phyloP scores from a whole-genome alignment of 2,329 filamentous ascomycete species.

The Sclerotinia glacialis region DNA sequence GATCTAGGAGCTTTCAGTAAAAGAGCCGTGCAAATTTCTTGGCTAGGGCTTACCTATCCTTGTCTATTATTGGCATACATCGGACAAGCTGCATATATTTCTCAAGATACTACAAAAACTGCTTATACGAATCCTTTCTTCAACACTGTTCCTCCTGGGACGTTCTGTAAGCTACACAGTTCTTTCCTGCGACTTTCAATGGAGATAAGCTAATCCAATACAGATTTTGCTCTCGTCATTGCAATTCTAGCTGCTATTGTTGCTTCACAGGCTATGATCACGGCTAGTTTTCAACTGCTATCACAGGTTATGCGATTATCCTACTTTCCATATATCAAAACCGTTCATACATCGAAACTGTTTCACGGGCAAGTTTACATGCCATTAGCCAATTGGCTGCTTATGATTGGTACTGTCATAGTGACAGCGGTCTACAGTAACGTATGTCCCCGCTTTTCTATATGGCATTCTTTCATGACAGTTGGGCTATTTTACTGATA shows the following conservation, averaged over 20 bases:
- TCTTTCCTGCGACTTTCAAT: not conserved
- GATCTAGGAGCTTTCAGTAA: conserved; percentile 73
- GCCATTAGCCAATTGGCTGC: conserved; percentile 71
- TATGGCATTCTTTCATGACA: not conserved
- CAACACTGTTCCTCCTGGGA: conserved; percentile 64
- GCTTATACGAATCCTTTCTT: conserved; percentile 74
- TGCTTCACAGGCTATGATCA: conserved; percentile 76
- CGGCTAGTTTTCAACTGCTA: conserved; percentile 66
- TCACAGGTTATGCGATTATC: conserved; percentile 65
- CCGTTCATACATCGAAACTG: conserved; percentile 65
- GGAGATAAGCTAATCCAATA: not conserved
- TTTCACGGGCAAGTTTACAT: conserved; percentile 78
- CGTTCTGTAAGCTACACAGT: conserved; percentile 47
- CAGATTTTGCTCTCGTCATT: conserved; percentile 61
- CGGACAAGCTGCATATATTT: conserved; percentile 73
- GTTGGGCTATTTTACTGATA: conserved; percentile 8
- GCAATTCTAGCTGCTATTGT: conserved; percentile 71
- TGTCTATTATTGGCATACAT: conserved; percentile 51
- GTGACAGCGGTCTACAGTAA: conserved; percentile 73
- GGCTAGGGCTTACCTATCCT: conserved; percentile 66
- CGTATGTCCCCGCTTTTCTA: conserved; percentile 41
- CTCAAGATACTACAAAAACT: conserved; percentile 49
- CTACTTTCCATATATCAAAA: conserved; percentile 74
- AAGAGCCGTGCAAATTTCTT: conserved; percentile 68
- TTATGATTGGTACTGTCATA: conserved; percentile 73